Base-by-base conservation (phyloP, 352 stramenopile species). In the Vaucheria bursata region DNA sequence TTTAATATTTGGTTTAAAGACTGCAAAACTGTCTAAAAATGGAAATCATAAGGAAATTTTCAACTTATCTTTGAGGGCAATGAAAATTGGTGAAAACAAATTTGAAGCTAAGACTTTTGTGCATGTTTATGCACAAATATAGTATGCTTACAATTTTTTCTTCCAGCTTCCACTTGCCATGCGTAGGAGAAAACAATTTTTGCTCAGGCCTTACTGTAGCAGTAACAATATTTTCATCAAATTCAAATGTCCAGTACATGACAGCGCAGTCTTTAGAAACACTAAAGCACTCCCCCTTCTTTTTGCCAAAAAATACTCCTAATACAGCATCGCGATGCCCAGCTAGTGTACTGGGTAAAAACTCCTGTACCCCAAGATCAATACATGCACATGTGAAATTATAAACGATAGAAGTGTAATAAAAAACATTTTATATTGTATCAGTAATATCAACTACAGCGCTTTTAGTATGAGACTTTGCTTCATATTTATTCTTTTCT, bases 181-280 rank as follows among this genome's bases (percentile, higher is more conserved):
- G 31, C 3, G 65, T 35, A 40, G 65, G 65, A 35, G 29, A 45
- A 2, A 38, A 38, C 6, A 72, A 12, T 50, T 50, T 50, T 5
- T 12, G 5, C 5, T 12, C 39, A 29, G 65, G 65, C 65, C 8
- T 36, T 34, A 34, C 8, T 2, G 53, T 34, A 2, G 2, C 53
- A 31, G 53, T 34, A 2, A 34, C 8, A 2, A 2, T 66, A 52
- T 71, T 38, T 25, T 34, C 25, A 68, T 80, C 75, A 12, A 50
- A 38, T 1, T 73, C 40, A 76, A 76, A 83, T 33, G 69, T 72
- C 78, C 78, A 83, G 35, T 49, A 38, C 32, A 83, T 79, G 25
- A 83, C 78, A 36, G 72, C 78, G 7, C 78, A 71, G 65, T 83
- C 78, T 49, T 39, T 81, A 4, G 78, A 50, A n/a, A 83, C 78